Base-by-base conservation (phyloP, 176 grass and related monocot genomes). In the Aegilops speltoides region DNA sequence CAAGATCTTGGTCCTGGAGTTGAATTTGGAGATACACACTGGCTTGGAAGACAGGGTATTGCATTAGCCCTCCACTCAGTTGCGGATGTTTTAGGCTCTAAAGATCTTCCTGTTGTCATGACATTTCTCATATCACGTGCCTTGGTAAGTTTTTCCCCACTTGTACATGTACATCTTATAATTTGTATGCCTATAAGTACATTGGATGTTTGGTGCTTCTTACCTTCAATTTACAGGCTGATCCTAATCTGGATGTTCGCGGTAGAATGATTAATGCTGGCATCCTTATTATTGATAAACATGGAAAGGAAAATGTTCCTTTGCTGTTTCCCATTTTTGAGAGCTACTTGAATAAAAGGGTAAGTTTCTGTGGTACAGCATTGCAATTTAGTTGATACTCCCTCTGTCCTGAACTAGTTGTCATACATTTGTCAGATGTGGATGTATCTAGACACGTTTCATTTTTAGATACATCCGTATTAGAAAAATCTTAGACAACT, bases 241-340 rank as follows among this genome's bases (percentile, higher is more conserved):
- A 98, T 92, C 93, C 93, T 84, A 98, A 96, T 81, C 78, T 89
- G 67, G 93, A 98, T 83, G 93, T 98, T 72, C 91, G 96, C 89
- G 88, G 86, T 76, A 92, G 96, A 95, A 98, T 98, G 96, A 96
- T 98, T 77, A 98, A 93, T 93, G 93, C 92, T 81, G 96, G 96
- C 34, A 96, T 98, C 83, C 78, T 92, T 82, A 94, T 98, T 84
- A 98, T 98, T 79, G 96, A 94, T 77, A 95, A 92, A 80, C 93
- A 98, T 88, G 96, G 96, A 83, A 96, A 98, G 88, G 93, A 98
- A 84, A 98, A 96, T 87, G 93, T 98, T 62, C 93, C 91, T 89
- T 92, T 98, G 82, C 83, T 98, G 72, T 98, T 98, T 89, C 96
- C 96, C 85, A 98, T 98, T 86, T 98, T 98, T 74, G 93, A 98